Percentiles rank a stretch among this genome's conserved stretches.
phyloP scores from a whole-genome alignment of 164 flowering plant species.

The Nymphaea colorata region DNA sequence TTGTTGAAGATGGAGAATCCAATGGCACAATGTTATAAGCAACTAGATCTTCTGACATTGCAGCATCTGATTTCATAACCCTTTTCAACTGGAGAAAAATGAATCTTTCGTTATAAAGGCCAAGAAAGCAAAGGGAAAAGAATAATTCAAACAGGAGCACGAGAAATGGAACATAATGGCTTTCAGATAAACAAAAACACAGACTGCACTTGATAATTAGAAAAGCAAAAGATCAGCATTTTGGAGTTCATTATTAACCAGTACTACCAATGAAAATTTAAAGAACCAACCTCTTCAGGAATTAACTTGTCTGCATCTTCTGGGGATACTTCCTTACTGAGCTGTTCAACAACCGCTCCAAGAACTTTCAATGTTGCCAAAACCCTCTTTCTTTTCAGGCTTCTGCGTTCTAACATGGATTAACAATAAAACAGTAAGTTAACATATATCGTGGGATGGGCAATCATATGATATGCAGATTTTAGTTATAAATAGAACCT shows the following conservation, averaged over 20 bases:
- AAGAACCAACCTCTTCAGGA: constrained; percentile 71
- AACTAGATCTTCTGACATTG: constrained; percentile 80
- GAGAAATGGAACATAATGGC: no score
- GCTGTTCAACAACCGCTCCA: constrained; percentile 65
- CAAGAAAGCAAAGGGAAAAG: no score
- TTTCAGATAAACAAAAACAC: no score
- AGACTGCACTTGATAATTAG: no score
- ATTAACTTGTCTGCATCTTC: constrained; percentile 58
- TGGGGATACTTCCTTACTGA: constrained; percentile 48
- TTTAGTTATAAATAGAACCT: no score
- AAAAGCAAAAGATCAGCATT: no score
- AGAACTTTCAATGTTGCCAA: constrained; percentile 80
- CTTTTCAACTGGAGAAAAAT: constrained; percentile 45
- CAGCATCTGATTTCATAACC: constrained; percentile 90
- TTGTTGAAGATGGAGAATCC: constrained; percentile 58
- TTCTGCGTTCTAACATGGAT: constrained; percentile 75
- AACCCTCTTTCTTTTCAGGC: constrained; percentile 66
- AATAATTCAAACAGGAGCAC: no score
- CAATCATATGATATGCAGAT: no score
- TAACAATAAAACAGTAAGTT: no score
- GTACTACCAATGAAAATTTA: background rate
- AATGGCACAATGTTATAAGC: constrained; percentile 89
- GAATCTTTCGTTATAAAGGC: no score
- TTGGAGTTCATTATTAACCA: no score
- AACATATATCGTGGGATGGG: no score